Conservation (phyloP, 2,329 filamentous ascomycete species). For the Verticillium isaacii region DNA sequence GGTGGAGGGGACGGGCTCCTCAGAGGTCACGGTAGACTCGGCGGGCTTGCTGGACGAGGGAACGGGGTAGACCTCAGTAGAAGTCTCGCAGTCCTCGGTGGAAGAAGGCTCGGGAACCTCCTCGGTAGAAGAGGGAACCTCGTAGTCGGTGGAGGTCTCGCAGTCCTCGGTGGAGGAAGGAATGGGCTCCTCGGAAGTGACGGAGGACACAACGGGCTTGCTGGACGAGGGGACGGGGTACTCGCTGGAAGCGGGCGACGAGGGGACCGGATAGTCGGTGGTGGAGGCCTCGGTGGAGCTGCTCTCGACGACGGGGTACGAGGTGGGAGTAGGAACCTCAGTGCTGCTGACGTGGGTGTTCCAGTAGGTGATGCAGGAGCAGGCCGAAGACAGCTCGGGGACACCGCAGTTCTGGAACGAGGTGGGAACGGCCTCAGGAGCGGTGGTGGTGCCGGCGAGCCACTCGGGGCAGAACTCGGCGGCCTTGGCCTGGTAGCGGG, state of each 20-base stretch:
- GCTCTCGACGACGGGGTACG: not conserved
- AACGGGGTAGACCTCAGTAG: not conserved
- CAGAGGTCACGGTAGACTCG: not conserved
- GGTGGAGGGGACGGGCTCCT: not conserved
- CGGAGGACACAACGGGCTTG: not conserved
- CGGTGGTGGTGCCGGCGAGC: constrained; percentile 22
- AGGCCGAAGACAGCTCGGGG: constrained; percentile 22
- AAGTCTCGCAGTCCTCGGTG: not conserved
- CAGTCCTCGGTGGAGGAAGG: not conserved
- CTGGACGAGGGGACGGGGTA: not conserved
- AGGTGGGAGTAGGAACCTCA: not conserved
- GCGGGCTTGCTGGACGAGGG: not conserved
- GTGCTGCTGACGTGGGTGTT: not conserved
- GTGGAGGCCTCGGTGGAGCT: not conserved
- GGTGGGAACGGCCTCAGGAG: constrained; percentile 19
- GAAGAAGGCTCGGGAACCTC: not conserved
- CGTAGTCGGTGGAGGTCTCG: not conserved
- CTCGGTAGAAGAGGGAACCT: not conserved
- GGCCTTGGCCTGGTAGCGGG: constrained; percentile 21
- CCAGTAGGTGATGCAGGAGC: constrained; percentile 29
- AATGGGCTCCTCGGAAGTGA: no score
- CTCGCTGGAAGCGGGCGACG: constrained; percentile 26
- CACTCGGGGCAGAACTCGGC: constrained; percentile 24
- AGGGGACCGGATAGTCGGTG: constrained; percentile 15
- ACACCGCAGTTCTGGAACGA: constrained; percentile 22